Base-by-base conservation (phyloP, 2,329 filamentous ascomycete genomes). In the Sporothrix inflata region DNA sequence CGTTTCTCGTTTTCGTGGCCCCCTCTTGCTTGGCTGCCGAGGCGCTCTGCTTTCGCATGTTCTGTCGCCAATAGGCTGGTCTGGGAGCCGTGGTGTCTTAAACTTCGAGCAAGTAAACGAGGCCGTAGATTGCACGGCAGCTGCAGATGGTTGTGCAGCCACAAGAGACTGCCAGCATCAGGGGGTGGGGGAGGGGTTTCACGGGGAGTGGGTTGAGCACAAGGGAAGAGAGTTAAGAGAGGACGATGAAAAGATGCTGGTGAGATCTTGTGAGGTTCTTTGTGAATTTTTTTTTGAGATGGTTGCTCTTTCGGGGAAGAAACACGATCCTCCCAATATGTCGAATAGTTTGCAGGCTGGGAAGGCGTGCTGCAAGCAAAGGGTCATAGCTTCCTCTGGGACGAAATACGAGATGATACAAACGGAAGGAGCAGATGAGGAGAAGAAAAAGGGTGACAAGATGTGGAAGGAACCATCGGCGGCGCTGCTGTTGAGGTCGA, bases 91-190 rank as follows among this genome's bases (percentile, higher is more conserved):
- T n/a, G 57, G 24, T 72, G 71, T 72, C 71, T 72, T 49, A 42
- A 57, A 70, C 38, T 27, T 63, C 42, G 71, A 65, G 71, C 71
- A 72, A 66, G 66, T 72, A 69, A 69, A 69, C 66, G 71, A 72
- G 71, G 16, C 55, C 47, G 65, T 69, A 69, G 55, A 63, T 66
- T 66, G 63, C 63, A 66, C 63, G 14, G 24, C 63, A 66, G 63
- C 40, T 45, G 60, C 60, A 65, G 60, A 27, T 65, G 63, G 42
- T 66, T 66, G 63, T 66, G 42, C 63, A 47, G 63, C 42, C 63
- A 66, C 63, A 66, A 34, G 63, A 49, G 42, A 34, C 42, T 47
- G 63, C 63, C 63, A 49, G 42, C 63, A 66, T 66, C 63, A 66
- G 61, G 63, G 63, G 42, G 63, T 66, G 63, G 63, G 63, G 42